Percentiles rank a stretch among this genome's conserved stretches.
Evolutionary conservation across 2,329 filamentous ascomycete genomes (phyloP).

Genomic region (Trichoderma atrobrunneum): DNA sequence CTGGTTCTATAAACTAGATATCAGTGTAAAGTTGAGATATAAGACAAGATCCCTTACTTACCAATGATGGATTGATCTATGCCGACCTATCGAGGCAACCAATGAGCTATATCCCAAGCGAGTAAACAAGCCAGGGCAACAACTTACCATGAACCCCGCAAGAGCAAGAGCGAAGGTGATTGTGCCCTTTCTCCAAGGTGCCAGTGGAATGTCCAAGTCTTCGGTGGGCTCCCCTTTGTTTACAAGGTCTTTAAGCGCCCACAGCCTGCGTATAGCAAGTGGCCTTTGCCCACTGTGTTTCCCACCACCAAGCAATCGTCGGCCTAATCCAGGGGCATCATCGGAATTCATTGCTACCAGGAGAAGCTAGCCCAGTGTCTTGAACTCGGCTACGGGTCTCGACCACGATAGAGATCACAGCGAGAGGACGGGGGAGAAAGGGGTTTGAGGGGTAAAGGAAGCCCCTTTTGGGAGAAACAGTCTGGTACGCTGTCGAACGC

Average conservation of each 20-base stretch:
- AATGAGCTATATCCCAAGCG: not conserved
- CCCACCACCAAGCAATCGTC: not conserved
- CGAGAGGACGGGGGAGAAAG: not conserved
- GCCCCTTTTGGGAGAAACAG: not conserved
- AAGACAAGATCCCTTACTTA: not conserved
- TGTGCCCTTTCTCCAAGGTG: not conserved
- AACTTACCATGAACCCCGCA: not conserved
- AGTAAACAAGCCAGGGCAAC: not conserved
- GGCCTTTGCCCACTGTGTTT: not conserved
- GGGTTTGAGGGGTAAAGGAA: not conserved
- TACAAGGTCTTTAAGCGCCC: not conserved
- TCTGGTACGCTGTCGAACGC: not conserved
- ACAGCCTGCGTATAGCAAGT: not conserved
- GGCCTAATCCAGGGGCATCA: not conserved
- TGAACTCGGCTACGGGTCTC: not conserved
- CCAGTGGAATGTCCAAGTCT: not conserved
- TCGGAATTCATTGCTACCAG: not conserved
- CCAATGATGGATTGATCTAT: constrained; percentile 10
- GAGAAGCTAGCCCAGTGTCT: not conserved
- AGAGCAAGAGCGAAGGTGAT: constrained; percentile 2
- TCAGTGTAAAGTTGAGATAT: not conserved
- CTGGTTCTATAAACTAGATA: not conserved
- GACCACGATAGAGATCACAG: not conserved
- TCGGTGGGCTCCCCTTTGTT: not conserved
- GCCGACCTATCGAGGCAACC: not conserved